Conservation (phyloP, 2,329 filamentous ascomycete genomes). For the Trichoderma koningiopsis region DNA sequence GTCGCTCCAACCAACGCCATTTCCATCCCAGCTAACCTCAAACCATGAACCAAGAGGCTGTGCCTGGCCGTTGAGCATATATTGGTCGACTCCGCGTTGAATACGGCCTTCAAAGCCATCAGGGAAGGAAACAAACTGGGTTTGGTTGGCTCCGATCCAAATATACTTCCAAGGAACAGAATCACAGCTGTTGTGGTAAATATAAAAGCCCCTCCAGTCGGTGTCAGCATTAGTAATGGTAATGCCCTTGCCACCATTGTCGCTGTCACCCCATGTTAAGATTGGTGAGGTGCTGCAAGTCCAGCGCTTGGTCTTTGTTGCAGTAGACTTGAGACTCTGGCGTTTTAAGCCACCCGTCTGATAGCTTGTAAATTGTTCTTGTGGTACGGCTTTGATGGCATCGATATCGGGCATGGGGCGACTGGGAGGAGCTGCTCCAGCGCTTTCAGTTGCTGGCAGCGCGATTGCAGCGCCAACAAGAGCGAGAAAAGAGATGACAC, state of each 20-base stretch:
- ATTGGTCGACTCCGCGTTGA: slow-evolving; percentile 32
- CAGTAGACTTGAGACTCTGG: background rate
- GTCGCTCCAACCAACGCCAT: slow-evolving; percentile 33
- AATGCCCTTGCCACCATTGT: background rate
- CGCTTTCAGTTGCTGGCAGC: background rate
- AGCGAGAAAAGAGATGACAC: background rate
- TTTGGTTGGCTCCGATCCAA: slow-evolving; percentile 16
- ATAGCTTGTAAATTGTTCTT: background rate
- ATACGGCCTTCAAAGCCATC: slow-evolving; percentile 34
- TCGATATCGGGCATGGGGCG: background rate
- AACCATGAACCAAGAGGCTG: slow-evolving; percentile 35
- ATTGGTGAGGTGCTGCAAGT: background rate
- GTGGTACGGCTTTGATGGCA: background rate
- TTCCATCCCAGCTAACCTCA: slow-evolving; percentile 32
- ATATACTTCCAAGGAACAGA: background rate
- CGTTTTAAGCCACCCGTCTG: slow-evolving; percentile 1
- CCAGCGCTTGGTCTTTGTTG: background rate
- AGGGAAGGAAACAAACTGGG: slow-evolving; percentile 33
- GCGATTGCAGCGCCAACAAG: background rate
- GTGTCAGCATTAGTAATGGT: background rate
- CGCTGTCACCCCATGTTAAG: background rate
- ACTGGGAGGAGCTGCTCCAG: background rate
- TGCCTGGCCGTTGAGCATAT: slow-evolving; percentile 32
- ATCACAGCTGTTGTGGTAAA: background rate
- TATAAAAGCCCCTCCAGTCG: background rate